Evolutionary conservation across 345 rosid genomes (phyloP).

Genomic region (Ceriops tagal): DNA sequence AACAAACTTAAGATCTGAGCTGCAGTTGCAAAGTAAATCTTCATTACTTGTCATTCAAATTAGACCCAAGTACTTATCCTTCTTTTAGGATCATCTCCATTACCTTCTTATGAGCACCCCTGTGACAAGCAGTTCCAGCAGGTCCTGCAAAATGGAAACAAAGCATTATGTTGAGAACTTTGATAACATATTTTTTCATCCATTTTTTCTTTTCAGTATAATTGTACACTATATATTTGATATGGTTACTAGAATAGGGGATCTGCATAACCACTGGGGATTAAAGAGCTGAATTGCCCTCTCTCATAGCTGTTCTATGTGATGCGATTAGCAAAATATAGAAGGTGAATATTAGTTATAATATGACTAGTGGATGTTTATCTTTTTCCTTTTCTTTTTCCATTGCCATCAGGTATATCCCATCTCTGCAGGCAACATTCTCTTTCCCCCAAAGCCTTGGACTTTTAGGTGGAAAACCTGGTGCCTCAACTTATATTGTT

Average conservation of each 20-base stretch:
- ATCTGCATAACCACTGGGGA: not conserved
- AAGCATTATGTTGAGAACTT: no score
- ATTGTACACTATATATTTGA: no score
- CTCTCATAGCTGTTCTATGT: not conserved
- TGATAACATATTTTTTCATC: no score
- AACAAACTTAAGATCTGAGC: not conserved
- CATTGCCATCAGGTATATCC: constrained; percentile 58
- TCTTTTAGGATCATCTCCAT: not conserved
- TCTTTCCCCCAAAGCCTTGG: constrained; percentile 92
- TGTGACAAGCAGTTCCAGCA: not conserved
- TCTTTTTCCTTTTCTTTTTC: not conserved
- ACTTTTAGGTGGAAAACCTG: constrained; percentile 89
- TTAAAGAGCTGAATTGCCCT: not conserved
- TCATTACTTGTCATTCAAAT: no score
- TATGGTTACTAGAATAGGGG: no score
- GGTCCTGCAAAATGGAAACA: constrained; percentile 4
- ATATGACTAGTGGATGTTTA: not conserved
- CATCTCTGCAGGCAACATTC: constrained; percentile 70
- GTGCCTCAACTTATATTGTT: constrained; percentile 82
- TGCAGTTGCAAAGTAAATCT: no score
- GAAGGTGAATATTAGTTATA: not conserved
- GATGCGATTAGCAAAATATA: not conserved
- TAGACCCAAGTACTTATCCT: not conserved
- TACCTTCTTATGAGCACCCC: not conserved
- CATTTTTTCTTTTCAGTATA: no score